Percentiles rank a stretch among this genome's conserved stretches.
Conservation (phyloP, 768 basidiomycete species). For the Pulveroboletus sp. region DNA sequence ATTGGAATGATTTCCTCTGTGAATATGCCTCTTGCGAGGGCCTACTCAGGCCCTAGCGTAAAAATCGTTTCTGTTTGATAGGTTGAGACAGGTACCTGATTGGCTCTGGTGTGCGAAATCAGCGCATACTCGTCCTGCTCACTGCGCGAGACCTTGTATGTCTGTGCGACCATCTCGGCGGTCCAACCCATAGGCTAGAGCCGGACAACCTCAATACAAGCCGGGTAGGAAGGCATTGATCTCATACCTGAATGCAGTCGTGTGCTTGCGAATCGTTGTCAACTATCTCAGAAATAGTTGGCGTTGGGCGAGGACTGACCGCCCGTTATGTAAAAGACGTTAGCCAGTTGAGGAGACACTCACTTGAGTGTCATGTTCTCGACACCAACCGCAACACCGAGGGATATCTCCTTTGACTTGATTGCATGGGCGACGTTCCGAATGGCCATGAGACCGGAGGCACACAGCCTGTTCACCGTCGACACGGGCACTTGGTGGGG, state of each 20-base stretch:
- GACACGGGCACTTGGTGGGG: constrained; percentile 84
- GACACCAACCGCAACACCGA: constrained; percentile 80
- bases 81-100: constrained; percentile 38
- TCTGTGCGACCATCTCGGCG: constrained; percentile 82
- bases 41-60: constrained; percentile 34
- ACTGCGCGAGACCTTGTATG: constrained; percentile 70
- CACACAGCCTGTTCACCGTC: constrained; percentile 89
- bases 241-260: constrained; percentile 62
- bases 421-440: constrained; percentile 86
- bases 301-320: constrained; percentile 67
- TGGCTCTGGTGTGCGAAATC: constrained; percentile 80
- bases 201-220: not conserved
- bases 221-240: not conserved
- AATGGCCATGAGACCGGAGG: constrained; percentile 93
- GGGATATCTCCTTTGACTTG: constrained; percentile 71
- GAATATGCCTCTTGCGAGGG: constrained; percentile 68
- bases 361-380: constrained; percentile 84
- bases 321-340: not conserved
- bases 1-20: constrained; percentile 87
- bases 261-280: constrained; percentile 57
- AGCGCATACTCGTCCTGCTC: constrained; percentile 89
- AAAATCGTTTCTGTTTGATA: not conserved
- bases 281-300: constrained; percentile 56
- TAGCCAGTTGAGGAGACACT: constrained; percentile 18
- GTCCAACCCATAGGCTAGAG: constrained; percentile 92